Base-by-base conservation (phyloP, 805 yeast species). In the Lipomyces orientalis region DNA sequence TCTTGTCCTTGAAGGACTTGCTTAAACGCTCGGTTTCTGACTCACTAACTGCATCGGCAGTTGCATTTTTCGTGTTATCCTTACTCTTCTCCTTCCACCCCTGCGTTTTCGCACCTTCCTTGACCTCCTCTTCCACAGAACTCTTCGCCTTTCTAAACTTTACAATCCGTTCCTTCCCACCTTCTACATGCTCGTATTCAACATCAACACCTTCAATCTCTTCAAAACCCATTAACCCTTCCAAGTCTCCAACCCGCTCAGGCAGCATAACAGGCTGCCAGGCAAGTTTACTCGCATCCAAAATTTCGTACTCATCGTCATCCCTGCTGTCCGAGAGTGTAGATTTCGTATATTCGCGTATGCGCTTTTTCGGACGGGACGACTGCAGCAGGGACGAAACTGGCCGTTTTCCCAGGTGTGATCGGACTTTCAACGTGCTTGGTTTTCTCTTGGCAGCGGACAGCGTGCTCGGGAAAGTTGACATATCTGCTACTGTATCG, bases 121-220 rank as follows among this genome's bases (percentile, higher is more conserved):
- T 63, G 71, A 10, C 9, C n/a, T 54, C 73, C 71, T 64, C 81
- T 82, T 68, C 79, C 80, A 82, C 73, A 58, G 79, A 79, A 74
- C 77, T 73, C 75, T 85, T 0, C 46, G 61, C 63, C 46, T 61
- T 64, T 58, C 60, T 66, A 37, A 69, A 68, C 55, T 54, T 61
- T n/a, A 69, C 69, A n/a, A 69, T 49, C 12, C 56, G 29, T 51
- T 62, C 64, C 31, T 58, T 62, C 3, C 65, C 69, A 16, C 64
- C 87, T 61, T 82, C 80, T 14, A 97, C 97, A 69, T 90, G 81
- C 1, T 87, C 85, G 64, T 88, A 83, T 67, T 90, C 87, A 6
- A 94, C 93, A 74, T 85, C 93, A 43, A 94, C 98, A 56, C 97
- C 98, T 65, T 92, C 97, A 61, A 95, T 84, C 76, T 94, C 98